Base-by-base conservation (phyloP, 805 yeast species). In the Wickerhamiella dianesei region DNA sequence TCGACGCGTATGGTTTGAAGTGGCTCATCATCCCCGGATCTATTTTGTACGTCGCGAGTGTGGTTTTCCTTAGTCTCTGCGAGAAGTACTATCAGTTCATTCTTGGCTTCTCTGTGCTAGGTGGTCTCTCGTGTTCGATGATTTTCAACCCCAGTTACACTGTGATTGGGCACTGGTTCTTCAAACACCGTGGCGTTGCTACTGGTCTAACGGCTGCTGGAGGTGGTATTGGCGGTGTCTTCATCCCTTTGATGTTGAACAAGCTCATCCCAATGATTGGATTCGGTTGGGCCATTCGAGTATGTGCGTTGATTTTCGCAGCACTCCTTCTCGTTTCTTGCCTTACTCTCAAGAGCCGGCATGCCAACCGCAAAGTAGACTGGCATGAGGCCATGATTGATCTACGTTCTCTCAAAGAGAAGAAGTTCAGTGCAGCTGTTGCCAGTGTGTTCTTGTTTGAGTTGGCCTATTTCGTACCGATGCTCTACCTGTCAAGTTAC, bases 221-320 rank as follows among this genome's bases (percentile, higher is more conserved):
- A 2, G 83, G 83, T 1, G 75, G 82, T 3, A 60, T 77, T 4
- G 86, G 85, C 1, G 87, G 86, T 3, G 67, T 78, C 9, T 56
- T 77, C 3, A 73, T 76, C 57, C 83, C 86, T 1, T 60, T 79
- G 36, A 61, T 75, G 59, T 60, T 78, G 49, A 63, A 72, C 48
- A 57, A 66, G 12, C 57, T 76, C 44, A 72, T 73, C 50, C 57
- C 64, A 1, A 56, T 59, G 13, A 59, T 73, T n/a, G 83, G 85
- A 1, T 80, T 68, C 57, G 70, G 65, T 1, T 79, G 83, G 82
- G 70, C 82, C 1, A 70, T 77, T 48, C 62, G 84, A 35, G 65
- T 72, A 4, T 58, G 78, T 43, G 71, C 68, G 0, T 62, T 59
- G 41, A 46, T 62, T 14, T 53, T 62, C 2, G 35, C 52, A 18